Percentiles rank a stretch among this genome's conserved stretches.
These are phyloP conservation scores for Diutina rugosa DNA, from an alignment of 1,139 yeast genomes.

Conservation along the genomic window DNA sequence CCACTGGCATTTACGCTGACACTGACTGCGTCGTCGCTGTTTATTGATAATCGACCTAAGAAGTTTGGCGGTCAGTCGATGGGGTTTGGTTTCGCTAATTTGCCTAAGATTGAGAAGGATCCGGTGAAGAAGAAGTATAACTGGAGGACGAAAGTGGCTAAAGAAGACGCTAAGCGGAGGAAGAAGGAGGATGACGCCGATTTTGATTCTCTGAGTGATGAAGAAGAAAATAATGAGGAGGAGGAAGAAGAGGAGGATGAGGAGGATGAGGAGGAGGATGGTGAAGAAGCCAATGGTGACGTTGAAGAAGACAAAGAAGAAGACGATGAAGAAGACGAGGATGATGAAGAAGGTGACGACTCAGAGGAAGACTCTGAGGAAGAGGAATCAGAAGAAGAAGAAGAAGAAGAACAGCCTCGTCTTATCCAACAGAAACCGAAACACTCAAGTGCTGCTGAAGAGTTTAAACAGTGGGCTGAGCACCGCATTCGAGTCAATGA, in stretches of 20 bases:
- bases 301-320: conserved; percentile 10
- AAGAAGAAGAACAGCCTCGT: conserved; percentile 15
- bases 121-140: conserved; percentile 26
- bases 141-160: conserved; percentile 28
- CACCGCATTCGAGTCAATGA: conserved; percentile 42
- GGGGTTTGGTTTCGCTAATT: conserved; percentile 59
- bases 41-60: conserved; percentile 63
- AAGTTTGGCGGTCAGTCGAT: conserved; percentile 45
- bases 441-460: conserved; percentile 28
- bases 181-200: conserved; percentile 28
- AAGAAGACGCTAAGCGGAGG: conserved; percentile 21
- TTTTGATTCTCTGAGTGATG: conserved; percentile 17
- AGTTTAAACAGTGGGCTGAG: conserved; percentile 53
- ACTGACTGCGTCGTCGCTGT: conserved; percentile 27
- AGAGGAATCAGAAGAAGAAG: conserved; percentile 9
- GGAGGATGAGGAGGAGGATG: conserved; percentile 11
- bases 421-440: conserved; percentile 26
- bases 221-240: conserved; percentile 21
- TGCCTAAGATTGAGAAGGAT: conserved; percentile 31
- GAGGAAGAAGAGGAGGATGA: conserved; percentile 24
- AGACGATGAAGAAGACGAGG: conserved; percentile 11
- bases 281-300: conserved; percentile 7
- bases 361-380: conserved; percentile 5
- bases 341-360: conserved; percentile 8
- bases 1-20: conserved; percentile 2